Evolutionary conservation across 768 basidiomycete genomes (phyloP).

Genomic region (Leccinum fibrillosum): DNA sequence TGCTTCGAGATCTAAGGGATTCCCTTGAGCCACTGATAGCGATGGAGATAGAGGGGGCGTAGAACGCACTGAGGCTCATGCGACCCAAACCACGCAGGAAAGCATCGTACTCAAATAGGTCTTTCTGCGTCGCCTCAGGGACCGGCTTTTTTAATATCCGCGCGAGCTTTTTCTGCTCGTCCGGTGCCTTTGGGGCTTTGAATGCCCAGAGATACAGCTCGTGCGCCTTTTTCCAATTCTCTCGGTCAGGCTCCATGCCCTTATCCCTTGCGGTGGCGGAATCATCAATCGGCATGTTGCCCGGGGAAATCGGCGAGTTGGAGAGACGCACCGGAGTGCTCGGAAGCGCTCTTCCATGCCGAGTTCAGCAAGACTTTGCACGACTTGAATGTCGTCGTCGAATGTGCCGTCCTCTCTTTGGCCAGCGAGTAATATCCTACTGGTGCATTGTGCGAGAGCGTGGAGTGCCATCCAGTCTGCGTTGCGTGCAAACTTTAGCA

Average conservation of each 20-base stretch:
- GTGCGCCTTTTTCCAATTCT: conserved; percentile 66
- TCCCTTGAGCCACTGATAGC: conserved; percentile 1
- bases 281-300: neutral
- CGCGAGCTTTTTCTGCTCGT: conserved; percentile 48
- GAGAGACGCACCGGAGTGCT: conserved; percentile 15
- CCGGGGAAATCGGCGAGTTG: neutral
- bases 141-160: conserved; percentile 49
- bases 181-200: conserved; percentile 46
- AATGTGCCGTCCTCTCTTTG: conserved; percentile 39
- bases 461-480: conserved; percentile 68
- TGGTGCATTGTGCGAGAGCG: conserved; percentile 66
- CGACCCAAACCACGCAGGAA: conserved; percentile 72
- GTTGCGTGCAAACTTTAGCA: conserved; percentile 59
- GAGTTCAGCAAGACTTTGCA: conserved; percentile 65
- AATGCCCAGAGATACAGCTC: conserved; percentile 59
- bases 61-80: conserved; percentile 60
- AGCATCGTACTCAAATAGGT: conserved; percentile 72
- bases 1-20: conserved; percentile 64
- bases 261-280: conserved; percentile 25
- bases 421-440: conserved; percentile 54
- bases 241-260: conserved; percentile 54
- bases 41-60: neutral
- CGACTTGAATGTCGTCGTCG: conserved; percentile 49
- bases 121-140: conserved; percentile 45
- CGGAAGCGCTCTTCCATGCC: conserved; percentile 70